Base-by-base conservation (phyloP, 1,284 basidiomycete genomes). In the Leccinum subfulvum region DNA sequence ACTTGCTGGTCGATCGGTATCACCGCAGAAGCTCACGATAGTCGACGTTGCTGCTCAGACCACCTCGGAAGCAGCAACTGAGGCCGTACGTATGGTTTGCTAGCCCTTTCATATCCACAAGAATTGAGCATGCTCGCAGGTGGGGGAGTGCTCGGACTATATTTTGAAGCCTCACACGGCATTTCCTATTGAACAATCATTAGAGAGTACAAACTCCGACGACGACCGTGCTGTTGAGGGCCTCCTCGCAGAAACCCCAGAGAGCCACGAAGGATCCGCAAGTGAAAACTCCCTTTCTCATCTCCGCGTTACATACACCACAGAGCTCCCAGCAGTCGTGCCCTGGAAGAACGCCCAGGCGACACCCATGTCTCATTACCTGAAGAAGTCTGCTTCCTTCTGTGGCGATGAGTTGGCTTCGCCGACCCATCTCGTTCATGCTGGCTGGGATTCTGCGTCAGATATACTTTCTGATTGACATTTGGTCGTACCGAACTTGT, bases 381-480 rank as follows among this genome's bases (percentile, higher is more conserved):
- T 72, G 69, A 77, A 66, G 71, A 80, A 74, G 70, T 71, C 75
- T 54, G 67, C 79, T 58, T 76, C 76, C 52, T 81, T 82, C 62
- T 70, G 74, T 59, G 71, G 74, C 49, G 74, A 77, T 63, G 71
- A 75, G 53, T 67, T 75, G 64, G 74, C 74, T 52, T 76, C 80
- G 37, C 77, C 80, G 21, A 80, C 82, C 21, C 78, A 76, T 70
- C 79, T 87, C 57, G 75, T 83, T 64, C 77, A 80, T 58, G 84
- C 84, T 49, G 83, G 84, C n/a, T 87, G 85, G 85, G 84, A 86
- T 66, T 80, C 81, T 67, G 76, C 77, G 39, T 85, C 84, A 39
- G 83, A 84, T 62, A 69, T 69, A 59, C 67, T 73, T 49, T 74
- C 75, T 21, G 75, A 77, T 65, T 76, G 62, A 75, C 64, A 56